Base-by-base conservation (phyloP, 1,139 yeast species). In the Pichia sp. region DNA sequence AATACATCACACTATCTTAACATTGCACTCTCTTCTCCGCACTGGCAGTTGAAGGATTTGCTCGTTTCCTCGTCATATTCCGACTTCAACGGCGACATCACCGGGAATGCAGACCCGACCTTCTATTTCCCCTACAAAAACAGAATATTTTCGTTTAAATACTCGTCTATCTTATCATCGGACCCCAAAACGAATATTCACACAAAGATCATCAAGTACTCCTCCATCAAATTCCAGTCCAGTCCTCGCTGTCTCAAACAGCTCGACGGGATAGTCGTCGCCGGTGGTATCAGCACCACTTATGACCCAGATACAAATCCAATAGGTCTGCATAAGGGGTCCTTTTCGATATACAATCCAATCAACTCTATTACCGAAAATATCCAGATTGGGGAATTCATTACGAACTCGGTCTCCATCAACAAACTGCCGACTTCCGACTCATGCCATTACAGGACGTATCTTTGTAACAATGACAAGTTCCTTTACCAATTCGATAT, bases 41-140 rank as follows among this genome's bases (percentile, higher is more conserved):
- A 90, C 69, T 90, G 96, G 96, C 97, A 90, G 63, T 70, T 90
- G 37, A 73, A 96, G 42, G 95, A 90, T 60, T 73, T 90, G 58
- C 70, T 89, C 21, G 80, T 84, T 47, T 45, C 44, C 5, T 36
- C 48, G 1, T 69, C 72, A 18, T 68, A 73, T 1, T 64, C 76
- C 4, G 18, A 46, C 1, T 15, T 8, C 4, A 8, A 4, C 4
- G 45, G 31, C 10, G 28, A 30, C 12, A 19, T 17, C 4, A 12
- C 21, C 9, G 28, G 37, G 11, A 45, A 38, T 32, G 15, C 14
- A 12, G 37, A 43, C 24, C 38, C 48, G 8, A 19, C 34, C 1
- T 31, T 80, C 14, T 65, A 75, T 33, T 81, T 77, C 57, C 80
- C 83, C 1, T 68, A 69, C 48, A 76, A 76, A 41, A 72, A 72